Conservation (phyloP, 192 early-diverging fungal species). For the Coemansia erecta region DNA sequence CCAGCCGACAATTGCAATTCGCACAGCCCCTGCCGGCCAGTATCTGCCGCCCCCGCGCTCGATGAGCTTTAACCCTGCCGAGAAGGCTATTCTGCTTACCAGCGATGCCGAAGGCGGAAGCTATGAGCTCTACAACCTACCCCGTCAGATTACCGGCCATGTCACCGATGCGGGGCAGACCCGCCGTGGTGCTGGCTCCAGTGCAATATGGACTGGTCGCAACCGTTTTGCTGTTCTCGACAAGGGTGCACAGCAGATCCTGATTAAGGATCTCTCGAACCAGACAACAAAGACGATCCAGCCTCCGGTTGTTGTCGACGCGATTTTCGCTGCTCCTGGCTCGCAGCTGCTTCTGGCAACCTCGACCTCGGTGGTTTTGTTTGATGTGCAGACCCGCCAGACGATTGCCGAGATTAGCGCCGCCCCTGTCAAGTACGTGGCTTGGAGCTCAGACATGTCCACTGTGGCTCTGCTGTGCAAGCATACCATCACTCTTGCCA, state of each 20-base stretch:
- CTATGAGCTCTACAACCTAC: slow-evolving; percentile 87
- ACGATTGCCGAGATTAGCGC: slow-evolving; percentile 75
- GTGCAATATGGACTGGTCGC: slow-evolving; percentile 92
- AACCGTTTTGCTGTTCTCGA: slow-evolving; percentile 98
- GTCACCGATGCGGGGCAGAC: slow-evolving; percentile 52
- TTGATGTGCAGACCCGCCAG: slow-evolving; percentile 82
- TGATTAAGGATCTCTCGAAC: slow-evolving; percentile 86
- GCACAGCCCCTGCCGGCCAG: slow-evolving; percentile 65
- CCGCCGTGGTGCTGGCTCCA: slow-evolving; percentile 75
- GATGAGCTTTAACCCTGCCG: slow-evolving; percentile 93
- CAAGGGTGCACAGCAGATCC: slow-evolving; percentile 76
- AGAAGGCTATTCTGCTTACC: slow-evolving; percentile 83
- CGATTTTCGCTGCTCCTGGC: slow-evolving; percentile 89
- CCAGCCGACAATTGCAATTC: slow-evolving; percentile 72
- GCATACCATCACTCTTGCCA: slow-evolving; percentile 91
- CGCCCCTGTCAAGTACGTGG: slow-evolving; percentile 87
- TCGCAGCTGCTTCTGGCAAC: slow-evolving; percentile 80
- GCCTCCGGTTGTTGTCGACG: slow-evolving; percentile 68
- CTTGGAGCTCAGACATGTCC: slow-evolving; percentile 88
- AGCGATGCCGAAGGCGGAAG: slow-evolving; percentile 81
- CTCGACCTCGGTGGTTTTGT: slow-evolving; percentile 83
- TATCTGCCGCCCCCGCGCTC: slow-evolving; percentile 75
- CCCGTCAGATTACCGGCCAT: slow-evolving; percentile 59
- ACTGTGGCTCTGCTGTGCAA: slow-evolving; percentile 92
- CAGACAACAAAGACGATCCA: slow-evolving; percentile 88